Evolutionary conservation across 257 asterid genomes (phyloP), one percentile per base, ranked within the genome.

Genomic region (Penstemon barbatus): DNA sequence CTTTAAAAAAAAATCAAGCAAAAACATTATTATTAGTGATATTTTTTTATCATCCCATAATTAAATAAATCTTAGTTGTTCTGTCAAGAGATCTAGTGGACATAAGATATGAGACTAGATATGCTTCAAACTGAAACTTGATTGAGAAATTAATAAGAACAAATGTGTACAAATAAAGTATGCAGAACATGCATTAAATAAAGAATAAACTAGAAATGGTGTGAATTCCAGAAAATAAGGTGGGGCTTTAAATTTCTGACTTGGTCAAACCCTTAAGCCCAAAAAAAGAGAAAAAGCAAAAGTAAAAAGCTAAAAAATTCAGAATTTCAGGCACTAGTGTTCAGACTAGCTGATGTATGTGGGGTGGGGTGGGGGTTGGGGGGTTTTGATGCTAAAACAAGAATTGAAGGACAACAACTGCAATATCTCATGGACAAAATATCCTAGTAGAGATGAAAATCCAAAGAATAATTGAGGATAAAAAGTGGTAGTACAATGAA

Each of bases 331-430:
- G 72, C 81, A 6, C 72, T 75, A 85, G 87, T 72, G 71, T 80
- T 72, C 89, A 90, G 83, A 82, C 79, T 90, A 82, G 90, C 87
- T 80, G 76, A 74, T 77, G 73, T 78, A 78, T 0, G 9, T 3
- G 51, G 9, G 11, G 51, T 9, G 8, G 69, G 71, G 45, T 6
- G 7, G 51, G 36, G 18, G 57, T 19, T 0, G 25, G n/a, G 12
- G 45, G 50, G 74, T 25, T 25, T 25, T 25, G 61, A 63, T 49
- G 54, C 54, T 49, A 7, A 7, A 3, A 8, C 51, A 7, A 46
- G 51, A 46, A 49, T 49, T 9, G n/a, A 49, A 9, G 54, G 54
- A 12, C 4, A 49, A 49, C 18, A 49, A 15, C 11, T 49, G 54
- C 11, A 62, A 71, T 13, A 73, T 70, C 82, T 68, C 77, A 51